phyloP scores from a whole-genome alignment of 192 early-diverging fungal species.

The Haplosporangium gracile region DNA sequence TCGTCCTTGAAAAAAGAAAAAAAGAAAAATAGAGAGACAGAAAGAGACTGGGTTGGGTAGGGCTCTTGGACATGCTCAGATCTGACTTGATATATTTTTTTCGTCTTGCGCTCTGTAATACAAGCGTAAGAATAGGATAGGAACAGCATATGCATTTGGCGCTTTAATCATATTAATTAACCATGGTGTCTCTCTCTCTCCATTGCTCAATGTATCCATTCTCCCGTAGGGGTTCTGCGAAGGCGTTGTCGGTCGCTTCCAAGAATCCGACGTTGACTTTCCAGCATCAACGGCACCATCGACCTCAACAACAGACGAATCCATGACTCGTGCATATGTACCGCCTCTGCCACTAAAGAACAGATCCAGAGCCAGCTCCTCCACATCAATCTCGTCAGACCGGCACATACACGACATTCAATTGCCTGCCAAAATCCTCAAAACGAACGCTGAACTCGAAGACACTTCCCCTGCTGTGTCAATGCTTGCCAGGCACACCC shows the following conservation, averaged over 20 bases:
- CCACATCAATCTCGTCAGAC: neutral
- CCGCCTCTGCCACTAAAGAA: conserved; percentile 14
- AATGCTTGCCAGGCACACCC: neutral
- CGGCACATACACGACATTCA: conserved; percentile 1
- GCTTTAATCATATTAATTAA: neutral
- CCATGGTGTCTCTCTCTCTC: neutral
- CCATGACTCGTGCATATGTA: neutral
- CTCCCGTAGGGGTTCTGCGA: conserved; percentile 67
- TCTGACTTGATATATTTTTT: neutral
- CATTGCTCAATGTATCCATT: conserved; percentile 5
- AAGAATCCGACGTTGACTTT: conserved; percentile 64
- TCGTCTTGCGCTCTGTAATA: neutral
- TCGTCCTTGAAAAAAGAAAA: neutral
- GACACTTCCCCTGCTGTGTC: conserved; percentile 16
- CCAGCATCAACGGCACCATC: neutral
- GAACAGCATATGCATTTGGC: neutral
- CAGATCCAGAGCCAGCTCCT: conserved; percentile 21
- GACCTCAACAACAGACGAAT: neutral
- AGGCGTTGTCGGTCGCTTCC: conserved; percentile 66
- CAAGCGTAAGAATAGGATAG: neutral
- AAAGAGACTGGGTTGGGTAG: neutral
- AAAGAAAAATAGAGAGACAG: neutral
- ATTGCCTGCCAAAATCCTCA: neutral
- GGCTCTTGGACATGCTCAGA: conserved; percentile 1
- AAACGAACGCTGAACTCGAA: neutral